These are phyloP conservation scores for Anethum foeniculum DNA, from an alignment of 140 eudicot species.

Conservation along the genomic window DNA sequence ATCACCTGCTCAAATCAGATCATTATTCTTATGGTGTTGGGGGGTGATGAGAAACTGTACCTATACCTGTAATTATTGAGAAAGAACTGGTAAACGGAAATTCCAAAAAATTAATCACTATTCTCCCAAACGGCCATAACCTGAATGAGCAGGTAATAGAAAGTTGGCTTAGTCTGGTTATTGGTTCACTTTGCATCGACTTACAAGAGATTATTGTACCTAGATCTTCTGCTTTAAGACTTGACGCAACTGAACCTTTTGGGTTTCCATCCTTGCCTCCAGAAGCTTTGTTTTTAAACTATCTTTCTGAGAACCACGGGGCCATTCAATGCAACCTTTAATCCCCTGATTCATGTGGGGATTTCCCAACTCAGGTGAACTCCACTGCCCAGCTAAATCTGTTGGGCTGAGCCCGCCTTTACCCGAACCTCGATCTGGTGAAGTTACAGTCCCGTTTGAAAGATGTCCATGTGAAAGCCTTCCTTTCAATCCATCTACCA, in stretches of 20 bases:
- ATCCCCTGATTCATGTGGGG: slow-evolving; percentile 40
- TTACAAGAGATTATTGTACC: neutral
- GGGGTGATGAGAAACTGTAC: slow-evolving; percentile 4
- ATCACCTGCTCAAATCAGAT: slow-evolving; percentile 11
- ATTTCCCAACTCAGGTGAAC: slow-evolving; percentile 69
- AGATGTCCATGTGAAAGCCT: slow-evolving; percentile 47
- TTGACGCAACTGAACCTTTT: slow-evolving; percentile 70
- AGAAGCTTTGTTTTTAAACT: slow-evolving; percentile 50
- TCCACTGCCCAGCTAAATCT: slow-evolving; percentile 47
- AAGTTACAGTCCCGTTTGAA: slow-evolving; percentile 40
- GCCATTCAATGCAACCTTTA: slow-evolving; percentile 91
- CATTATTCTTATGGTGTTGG: slow-evolving; percentile 14
- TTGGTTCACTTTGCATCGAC: neutral
- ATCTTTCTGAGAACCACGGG: slow-evolving; percentile 48
- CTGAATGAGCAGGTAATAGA: neutral
- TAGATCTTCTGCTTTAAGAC: slow-evolving; percentile 82
- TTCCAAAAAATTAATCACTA: slow-evolving; percentile 6
- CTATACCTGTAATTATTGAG: neutral
- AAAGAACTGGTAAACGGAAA: slow-evolving; percentile 8
- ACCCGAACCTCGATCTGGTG: slow-evolving; percentile 60
- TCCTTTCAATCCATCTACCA: slow-evolving; percentile 35
- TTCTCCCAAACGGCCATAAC: neutral
- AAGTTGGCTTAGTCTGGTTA: neutral
- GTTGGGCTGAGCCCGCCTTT: slow-evolving; percentile 21
- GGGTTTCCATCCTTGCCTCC: slow-evolving; percentile 71